Conservation (phyloP, 495 filamentous ascomycete genomes). For the Alectoria sarmentosa region DNA sequence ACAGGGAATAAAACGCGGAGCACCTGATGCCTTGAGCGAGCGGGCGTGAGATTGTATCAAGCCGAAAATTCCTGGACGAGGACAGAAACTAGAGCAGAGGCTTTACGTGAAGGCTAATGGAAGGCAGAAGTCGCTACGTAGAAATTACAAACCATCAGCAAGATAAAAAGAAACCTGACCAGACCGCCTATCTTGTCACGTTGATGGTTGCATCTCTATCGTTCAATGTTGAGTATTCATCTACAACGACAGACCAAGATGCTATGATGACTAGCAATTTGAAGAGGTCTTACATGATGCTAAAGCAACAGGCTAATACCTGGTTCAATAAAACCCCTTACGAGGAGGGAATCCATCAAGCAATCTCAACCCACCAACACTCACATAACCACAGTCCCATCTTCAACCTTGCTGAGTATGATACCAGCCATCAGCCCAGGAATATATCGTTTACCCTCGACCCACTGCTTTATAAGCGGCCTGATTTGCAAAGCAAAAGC, state of each 20-base stretch:
- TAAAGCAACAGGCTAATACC: background rate
- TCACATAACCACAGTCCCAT: conserved; percentile 21
- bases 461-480: conserved; percentile 86
- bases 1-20: background rate
- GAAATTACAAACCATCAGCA: background rate
- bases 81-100: background rate
- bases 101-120: background rate
- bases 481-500: conserved; percentile 77
- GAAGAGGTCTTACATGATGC: background rate
- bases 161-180: background rate
- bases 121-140: background rate
- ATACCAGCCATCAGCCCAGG: conserved; percentile 47
- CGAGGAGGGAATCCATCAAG: background rate
- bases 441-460: conserved; percentile 81
- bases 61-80: background rate
- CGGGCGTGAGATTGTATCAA: background rate
- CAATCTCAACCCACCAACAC: background rate
- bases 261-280: background rate
- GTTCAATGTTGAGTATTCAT: background rate
- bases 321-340: background rate
- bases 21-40: background rate
- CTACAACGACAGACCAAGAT: background rate
- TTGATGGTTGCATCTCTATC: background rate
- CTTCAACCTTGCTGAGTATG: conserved; percentile 21
- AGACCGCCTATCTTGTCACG: background rate